Evolutionary conservation across 176 grass and related monocot genomes (phyloP).

Genomic region (Oryza meyeriana): DNA sequence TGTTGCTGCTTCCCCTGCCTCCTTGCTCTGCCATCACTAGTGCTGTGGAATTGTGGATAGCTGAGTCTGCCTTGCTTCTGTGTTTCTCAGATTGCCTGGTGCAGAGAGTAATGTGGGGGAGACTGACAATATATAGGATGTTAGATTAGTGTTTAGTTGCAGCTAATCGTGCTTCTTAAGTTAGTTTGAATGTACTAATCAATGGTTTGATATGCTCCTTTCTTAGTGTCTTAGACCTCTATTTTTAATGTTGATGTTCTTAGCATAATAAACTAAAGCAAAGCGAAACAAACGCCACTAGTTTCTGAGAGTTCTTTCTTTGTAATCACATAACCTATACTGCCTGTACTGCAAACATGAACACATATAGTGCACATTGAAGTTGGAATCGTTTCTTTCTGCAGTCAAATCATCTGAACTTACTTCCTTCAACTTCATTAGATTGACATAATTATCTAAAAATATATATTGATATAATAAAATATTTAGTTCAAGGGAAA

Average conservation of each 20-base stretch:
- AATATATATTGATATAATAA: neutral
- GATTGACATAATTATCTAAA: neutral
- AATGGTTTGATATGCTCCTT: constrained; percentile 32
- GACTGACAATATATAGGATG: constrained; percentile 44
- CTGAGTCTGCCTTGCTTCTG: neutral
- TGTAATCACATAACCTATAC: neutral
- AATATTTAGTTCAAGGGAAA: neutral
- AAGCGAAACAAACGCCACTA: neutral
- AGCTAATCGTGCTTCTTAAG: constrained; percentile 1
- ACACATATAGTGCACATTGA: neutral
- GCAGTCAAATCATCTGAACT: neutral
- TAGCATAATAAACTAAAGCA: constrained; percentile 32
- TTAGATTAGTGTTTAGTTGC: constrained; percentile 1
- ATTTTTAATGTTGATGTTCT: constrained; percentile 27
- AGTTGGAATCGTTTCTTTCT: neutral
- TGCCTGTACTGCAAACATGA: too few species aligned
- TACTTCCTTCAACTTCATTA: neutral
- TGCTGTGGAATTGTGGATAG: neutral
- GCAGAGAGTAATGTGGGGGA: constrained; percentile 1
- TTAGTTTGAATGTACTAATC: constrained; percentile 51
- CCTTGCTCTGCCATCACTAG: constrained; percentile 38
- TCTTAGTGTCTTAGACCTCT: constrained; percentile 1
- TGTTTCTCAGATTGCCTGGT: neutral
- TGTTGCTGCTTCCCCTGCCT: constrained; percentile 43
- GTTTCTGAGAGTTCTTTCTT: neutral